Conservation (phyloP, 2,329 filamentous ascomycete species). For the Colletotrichum theobromicola region DNA sequence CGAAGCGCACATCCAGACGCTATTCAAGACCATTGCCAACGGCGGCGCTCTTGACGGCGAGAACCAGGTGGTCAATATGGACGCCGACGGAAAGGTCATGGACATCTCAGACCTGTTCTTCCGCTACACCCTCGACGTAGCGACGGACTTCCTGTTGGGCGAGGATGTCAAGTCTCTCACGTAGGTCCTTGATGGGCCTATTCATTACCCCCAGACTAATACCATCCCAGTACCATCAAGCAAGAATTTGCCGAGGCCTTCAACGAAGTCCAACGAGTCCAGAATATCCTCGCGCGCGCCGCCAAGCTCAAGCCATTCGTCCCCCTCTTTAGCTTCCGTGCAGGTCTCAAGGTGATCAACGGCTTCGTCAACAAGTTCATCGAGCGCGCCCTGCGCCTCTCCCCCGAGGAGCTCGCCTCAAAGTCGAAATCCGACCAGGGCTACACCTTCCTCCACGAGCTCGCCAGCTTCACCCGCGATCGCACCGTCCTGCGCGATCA, state of each 20-base stretch:
- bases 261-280: constrained; percentile 76
- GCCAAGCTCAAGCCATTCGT: constrained; percentile 68
- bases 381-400: constrained; percentile 72
- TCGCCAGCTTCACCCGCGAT: constrained; percentile 80
- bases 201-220: background rate
- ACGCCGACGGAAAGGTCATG: constrained; percentile 65
- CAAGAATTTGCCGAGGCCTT: constrained; percentile 83
- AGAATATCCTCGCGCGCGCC: constrained; percentile 69
- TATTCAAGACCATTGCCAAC: constrained; percentile 72
- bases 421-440: constrained; percentile 74
- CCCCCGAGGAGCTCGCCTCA: constrained; percentile 72
- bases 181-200: constrained; percentile 34
- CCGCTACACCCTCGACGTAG: constrained; percentile 82
- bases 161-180: constrained; percentile 70
- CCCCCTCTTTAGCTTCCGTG: constrained; percentile 68
- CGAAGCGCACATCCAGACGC: constrained; percentile 75
- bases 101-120: constrained; percentile 82
- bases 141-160: constrained; percentile 87
- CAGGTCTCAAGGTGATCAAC: constrained; percentile 72
- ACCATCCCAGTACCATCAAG: constrained; percentile 51
- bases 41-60: constrained; percentile 63
- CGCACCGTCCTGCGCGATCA: constrained; percentile 80
- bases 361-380: constrained; percentile 81
- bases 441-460: constrained; percentile 87
- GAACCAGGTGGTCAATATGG: constrained; percentile 66